Conservation (phyloP, 805 yeast genomes). For the Dipodascus geniculatus region DNA sequence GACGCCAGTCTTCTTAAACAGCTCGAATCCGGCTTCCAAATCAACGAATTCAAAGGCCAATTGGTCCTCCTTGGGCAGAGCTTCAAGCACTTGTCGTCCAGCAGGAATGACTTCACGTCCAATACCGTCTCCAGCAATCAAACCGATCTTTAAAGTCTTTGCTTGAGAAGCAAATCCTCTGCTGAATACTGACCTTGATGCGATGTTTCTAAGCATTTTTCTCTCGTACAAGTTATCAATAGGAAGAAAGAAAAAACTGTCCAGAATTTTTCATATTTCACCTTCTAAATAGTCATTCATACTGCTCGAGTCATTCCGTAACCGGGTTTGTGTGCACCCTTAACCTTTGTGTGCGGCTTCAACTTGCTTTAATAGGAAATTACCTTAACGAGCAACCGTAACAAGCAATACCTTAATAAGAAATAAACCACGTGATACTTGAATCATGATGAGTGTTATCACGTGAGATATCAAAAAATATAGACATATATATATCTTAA, state of each 20-base stretch:
- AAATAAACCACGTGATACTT: not conserved
- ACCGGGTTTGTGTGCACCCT: not conserved
- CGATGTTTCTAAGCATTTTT: not conserved
- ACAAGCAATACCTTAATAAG: too few species aligned
- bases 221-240: not conserved
- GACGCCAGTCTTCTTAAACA: conserved; percentile 86
- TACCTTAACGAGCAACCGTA: too few species aligned
- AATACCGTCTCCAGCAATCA: conserved; percentile 97
- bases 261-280: too few species aligned
- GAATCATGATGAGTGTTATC: not conserved
- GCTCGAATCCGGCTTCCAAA: conserved; percentile 89
- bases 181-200: not conserved
- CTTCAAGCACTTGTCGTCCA: conserved; percentile 78
- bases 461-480: too few species aligned
- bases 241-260: too few species aligned
- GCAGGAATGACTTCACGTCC: conserved; percentile 98
- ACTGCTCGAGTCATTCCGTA: not conserved
- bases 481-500: too few species aligned
- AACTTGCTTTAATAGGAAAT: too few species aligned
- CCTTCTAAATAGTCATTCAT: not conserved
- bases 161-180: conserved; percentile 1
- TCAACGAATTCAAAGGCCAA: conserved; percentile 77
- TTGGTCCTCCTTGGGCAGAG: conserved; percentile 59
- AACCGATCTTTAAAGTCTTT: conserved; percentile 26
- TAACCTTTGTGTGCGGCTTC: too few species aligned